Base-by-base conservation (phyloP, 1,284 basidiomycete species). In the Coriolopsis trogii region DNA sequence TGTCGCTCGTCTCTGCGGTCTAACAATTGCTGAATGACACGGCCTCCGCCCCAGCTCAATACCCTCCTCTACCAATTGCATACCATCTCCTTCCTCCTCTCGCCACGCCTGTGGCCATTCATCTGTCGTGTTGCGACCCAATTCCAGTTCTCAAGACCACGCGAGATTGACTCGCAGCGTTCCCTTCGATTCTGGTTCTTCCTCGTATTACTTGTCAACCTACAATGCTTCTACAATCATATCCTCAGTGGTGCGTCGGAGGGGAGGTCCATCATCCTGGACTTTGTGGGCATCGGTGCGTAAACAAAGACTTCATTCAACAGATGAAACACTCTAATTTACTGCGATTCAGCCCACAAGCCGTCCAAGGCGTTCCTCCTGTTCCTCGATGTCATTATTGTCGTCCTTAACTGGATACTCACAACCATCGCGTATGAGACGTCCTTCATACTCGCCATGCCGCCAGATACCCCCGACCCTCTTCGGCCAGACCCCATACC, bases 251-350 rank as follows among this genome's bases (percentile, higher is more conserved):
- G 79, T 6, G 70, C 78, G 48, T 64, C 74, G 29, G 77, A 84
- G 53, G 80, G 80, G 21, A 74, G 83, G 60, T 72, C 78, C 8
- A 69, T 89, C 61, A 69, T 91, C 31, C 80, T 91, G 51, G 88
- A 91, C 66, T 91, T 91, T 61, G 78, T 91, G 54, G 89, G 89
- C 51, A 75, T 84, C 74, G 80, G 88, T 90, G 64, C 47, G 84
- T 76, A n/a, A n/a, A n/a, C n/a, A n/a, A n/a, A n/a, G n/a, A n/a
- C 7, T n/a, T 8, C 10, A 42, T 13, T 20, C 20, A 13, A 25
- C 30, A 4, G 18, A 13, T 15, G 1, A n/a, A 4, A 15, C 3
- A 4, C 16, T 3, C 21, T 25, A 15, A 24, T 25, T 18, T 13
- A 31, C 18, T 41, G 9, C 16, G 9, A 21, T 25, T 40, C 63